A percentile compares a stretch with the other conserved stretches of the same genome.
These are phyloP conservation scores for Vigna mungo DNA, from an alignment of 306 rosid genomes.

Conservation along the genomic window DNA sequence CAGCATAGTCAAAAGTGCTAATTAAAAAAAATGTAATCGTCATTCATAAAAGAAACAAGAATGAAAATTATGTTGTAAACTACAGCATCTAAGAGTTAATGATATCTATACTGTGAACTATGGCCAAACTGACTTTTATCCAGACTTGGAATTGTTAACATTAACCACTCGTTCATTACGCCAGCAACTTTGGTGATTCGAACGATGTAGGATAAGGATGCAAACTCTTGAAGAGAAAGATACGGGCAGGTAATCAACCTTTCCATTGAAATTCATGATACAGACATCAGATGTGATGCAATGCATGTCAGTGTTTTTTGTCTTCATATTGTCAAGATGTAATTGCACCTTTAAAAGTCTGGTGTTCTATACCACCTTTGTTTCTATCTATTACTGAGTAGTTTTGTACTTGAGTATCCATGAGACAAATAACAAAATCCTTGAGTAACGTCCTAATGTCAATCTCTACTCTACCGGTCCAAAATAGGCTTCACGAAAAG, in stretches of 20 bases:
- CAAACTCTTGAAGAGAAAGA: conserved; percentile 29
- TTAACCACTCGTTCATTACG: conserved; percentile 18
- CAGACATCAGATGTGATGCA: conserved; percentile 24
- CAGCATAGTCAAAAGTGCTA: conserved; percentile 82
- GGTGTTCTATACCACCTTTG: conserved; percentile 18
- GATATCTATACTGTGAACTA: conserved; percentile 32
- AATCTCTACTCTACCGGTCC: not conserved
- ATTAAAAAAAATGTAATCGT: conserved; percentile 45
- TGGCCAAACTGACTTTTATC: conserved; percentile 35
- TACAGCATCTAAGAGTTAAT: conserved; percentile 6
- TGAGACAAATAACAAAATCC: conserved; percentile 8
- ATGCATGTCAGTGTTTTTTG: conserved; percentile 2
- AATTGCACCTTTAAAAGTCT: not conserved
- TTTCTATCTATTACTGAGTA: not conserved
- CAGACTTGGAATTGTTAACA: not conserved
- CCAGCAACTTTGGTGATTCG: conserved; percentile 18
- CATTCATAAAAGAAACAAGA: conserved; percentile 38
- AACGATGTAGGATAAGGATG: not conserved
- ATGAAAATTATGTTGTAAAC: conserved; percentile 3
- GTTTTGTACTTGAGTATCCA: not conserved
- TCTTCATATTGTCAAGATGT: conserved; percentile 10
- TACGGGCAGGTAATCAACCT: conserved; percentile 15
- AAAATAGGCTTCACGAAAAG: conserved; percentile 35
- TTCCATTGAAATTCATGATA: conserved; percentile 11
- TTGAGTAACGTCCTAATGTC: conserved; percentile 1